Evolutionary conservation across 2,329 filamentous ascomycete genomes (phyloP).

Genomic region (Bipolaris zeicola): DNA sequence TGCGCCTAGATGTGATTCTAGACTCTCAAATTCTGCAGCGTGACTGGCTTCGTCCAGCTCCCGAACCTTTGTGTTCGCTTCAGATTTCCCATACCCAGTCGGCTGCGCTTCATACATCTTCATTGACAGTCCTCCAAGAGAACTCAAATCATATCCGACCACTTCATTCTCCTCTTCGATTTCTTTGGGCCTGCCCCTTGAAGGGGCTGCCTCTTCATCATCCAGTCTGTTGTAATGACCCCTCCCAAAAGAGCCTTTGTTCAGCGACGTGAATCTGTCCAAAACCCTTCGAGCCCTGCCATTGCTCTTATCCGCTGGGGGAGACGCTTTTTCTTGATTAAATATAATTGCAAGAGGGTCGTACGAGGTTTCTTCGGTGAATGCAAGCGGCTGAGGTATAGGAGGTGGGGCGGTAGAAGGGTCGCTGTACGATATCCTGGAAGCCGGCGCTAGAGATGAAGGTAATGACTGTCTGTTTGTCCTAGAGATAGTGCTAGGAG

Average conservation of each 20-base stretch:
- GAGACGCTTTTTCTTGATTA: constrained; percentile 20
- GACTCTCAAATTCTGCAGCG: constrained; percentile 43
- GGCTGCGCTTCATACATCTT: constrained; percentile 25
- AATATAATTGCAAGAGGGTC: constrained; percentile 30
- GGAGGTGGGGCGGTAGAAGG: constrained; percentile 42
- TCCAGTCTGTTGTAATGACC: constrained; percentile 39
- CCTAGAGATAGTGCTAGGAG: constrained; percentile 20
- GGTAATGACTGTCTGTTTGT: constrained; percentile 40
- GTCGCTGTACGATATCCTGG: constrained; percentile 38
- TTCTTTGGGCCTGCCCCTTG: constrained; percentile 19
- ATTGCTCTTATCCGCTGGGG: constrained; percentile 23
- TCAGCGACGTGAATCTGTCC: constrained; percentile 39
- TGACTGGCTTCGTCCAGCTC: constrained; percentile 40
- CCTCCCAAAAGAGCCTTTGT: constrained; percentile 22
- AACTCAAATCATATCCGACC: constrained; percentile 37
- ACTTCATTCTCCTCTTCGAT: constrained; percentile 42
- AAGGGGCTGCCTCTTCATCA: constrained; percentile 36
- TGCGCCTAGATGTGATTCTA: constrained; percentile 44
- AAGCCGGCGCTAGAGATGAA: constrained; percentile 35
- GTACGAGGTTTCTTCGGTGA: constrained; percentile 41
- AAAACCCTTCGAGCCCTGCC: constrained; percentile 40
- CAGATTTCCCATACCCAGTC: constrained; percentile 11
- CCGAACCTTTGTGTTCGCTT: constrained; percentile 25
- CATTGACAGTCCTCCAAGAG: constrained; percentile 38
- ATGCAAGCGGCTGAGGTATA: constrained; percentile 29